Evolutionary conservation across 1,284 basidiomycete genomes (phyloP), one percentile per base, ranked within the genome.

Genomic region (Sanguinoderma infundibulare): DNA sequence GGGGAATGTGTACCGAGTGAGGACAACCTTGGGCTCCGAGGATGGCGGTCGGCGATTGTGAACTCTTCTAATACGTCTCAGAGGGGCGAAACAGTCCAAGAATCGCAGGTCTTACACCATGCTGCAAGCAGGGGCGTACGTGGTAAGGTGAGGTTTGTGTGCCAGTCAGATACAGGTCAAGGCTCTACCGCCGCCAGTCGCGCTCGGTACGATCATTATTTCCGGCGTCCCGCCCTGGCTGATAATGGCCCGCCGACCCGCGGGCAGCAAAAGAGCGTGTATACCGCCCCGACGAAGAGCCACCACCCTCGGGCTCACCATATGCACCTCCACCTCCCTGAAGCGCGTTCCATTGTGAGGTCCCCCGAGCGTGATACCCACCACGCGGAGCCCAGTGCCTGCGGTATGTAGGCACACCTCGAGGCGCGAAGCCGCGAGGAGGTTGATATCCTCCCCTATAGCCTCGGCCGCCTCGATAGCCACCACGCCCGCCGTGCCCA

Each of bases 311-410:
- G 7, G 44, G 14, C 7, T 10, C 22, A 12, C 17, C 7, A 7
- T n/a, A n/a, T 4, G 28, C 6, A n/a, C n/a, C n/a, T n/a, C n/a
- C n/a, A 28, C 28, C 46, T 32, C 28, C 12, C 17, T 15, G 1
- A 7, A 4, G 22, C 34, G 50, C 47, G 57, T 56, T 49, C 59
- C 57, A 59, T 0, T 44, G 46, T 22, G 62, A 20, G 22, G 53
- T 61, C 51, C 39, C 53, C 42, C 63, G 59, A 5, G 26, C 7
- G 34, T n/a, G n/a, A n/a, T 55, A 35, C 9, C 42, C 61, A 9
- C 60, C 59, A 28, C 51, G 57, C 36, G 38, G 14, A 17, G 58
- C 39, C 9, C 53, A 44, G 38, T 38, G 35, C 22, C 55, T 47
- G 32, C 62, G 57, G n/a, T 49, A 42, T 2, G 15, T 10, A 15